A percentile compares a stretch with the other conserved stretches of the same genome.
phyloP scores from a whole-genome alignment of 495 filamentous ascomycete species.

The Lepraria neglecta region DNA sequence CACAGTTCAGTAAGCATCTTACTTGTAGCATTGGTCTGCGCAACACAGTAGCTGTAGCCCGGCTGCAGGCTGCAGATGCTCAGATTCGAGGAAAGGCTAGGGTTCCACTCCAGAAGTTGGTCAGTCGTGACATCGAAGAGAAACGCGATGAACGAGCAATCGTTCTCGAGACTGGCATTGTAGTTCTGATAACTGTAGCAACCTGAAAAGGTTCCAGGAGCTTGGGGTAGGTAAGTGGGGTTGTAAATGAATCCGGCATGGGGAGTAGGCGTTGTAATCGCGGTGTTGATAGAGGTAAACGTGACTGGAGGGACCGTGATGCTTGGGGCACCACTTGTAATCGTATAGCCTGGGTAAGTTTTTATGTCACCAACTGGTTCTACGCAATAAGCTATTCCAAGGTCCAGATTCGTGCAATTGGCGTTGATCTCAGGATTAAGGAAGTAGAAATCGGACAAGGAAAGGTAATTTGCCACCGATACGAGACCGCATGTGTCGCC shows the following conservation, averaged over 20 bases:
- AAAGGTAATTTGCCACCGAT: not conserved
- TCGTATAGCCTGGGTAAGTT: conserved; percentile 8
- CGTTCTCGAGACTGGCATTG: conserved; percentile 1
- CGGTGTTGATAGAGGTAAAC: conserved; percentile 4
- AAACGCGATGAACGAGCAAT: conserved; percentile 5
- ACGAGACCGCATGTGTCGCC: not conserved
- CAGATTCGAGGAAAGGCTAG: not conserved
- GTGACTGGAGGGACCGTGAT: conserved; percentile 8
- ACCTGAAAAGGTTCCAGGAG: not conserved
- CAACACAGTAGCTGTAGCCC: not conserved
- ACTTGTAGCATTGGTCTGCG: not conserved
- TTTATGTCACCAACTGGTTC: conserved; percentile 3
- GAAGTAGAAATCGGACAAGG: not conserved
- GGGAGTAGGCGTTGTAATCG: not conserved
- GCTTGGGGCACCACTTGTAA: conserved; percentile 1
- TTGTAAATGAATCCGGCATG: not conserved
- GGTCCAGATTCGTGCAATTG: conserved; percentile 26
- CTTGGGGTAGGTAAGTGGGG: not conserved
- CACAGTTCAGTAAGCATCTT: not conserved
- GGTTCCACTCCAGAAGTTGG: conserved; percentile 1
- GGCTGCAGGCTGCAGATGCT: not conserved
- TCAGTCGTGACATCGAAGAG: not conserved
- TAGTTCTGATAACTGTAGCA: not conserved
- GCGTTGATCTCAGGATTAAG: conserved; percentile 13
- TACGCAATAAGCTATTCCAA: conserved; percentile 29